A percentile compares a stretch with the other conserved stretches of the same genome.
phyloP scores from a whole-genome alignment of 202 grass and related monocot genomes.

The Cymbopogon flexuosus region DNA sequence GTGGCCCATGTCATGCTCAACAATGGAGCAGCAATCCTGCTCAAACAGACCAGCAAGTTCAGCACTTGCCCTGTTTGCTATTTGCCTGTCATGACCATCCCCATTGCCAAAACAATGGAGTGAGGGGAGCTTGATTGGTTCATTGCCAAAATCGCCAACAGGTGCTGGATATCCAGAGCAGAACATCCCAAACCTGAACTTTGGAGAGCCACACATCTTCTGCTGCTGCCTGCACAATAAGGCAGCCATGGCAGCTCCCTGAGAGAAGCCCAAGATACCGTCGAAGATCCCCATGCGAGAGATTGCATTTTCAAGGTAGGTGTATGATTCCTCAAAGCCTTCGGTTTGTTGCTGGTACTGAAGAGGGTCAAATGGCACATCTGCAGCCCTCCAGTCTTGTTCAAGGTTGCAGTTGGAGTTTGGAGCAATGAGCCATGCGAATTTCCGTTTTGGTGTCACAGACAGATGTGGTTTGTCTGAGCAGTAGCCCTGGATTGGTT shows the following conservation, averaged over 20 bases:
- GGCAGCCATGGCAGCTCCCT: constrained; percentile 75
- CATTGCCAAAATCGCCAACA: neutral
- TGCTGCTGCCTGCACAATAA: constrained; percentile 68
- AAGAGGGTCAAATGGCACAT: constrained; percentile 56
- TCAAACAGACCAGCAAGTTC: constrained; percentile 51
- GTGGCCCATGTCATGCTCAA: constrained; percentile 92
- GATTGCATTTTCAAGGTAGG: constrained; percentile 44
- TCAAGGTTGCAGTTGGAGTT: constrained; percentile 18
- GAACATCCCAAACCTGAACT: constrained; percentile 68
- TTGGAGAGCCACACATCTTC: constrained; percentile 17
- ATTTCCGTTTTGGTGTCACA: constrained; percentile 46
- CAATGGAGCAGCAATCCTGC: constrained; percentile 31
- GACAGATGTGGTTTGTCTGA: constrained; percentile 15
- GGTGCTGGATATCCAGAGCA: constrained; percentile 67
- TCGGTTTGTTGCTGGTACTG: constrained; percentile 75
- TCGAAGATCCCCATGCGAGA: constrained; percentile 52
- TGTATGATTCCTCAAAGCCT: constrained; percentile 66
- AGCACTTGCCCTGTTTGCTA: constrained; percentile 45
- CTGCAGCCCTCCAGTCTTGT: constrained; percentile 54
- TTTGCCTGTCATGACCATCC: constrained; percentile 71
- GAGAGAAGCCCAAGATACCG: constrained; percentile 83
- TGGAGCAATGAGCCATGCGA: constrained; percentile 61
- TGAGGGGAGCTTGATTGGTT: constrained; percentile 60
- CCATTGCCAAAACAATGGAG: constrained; percentile 73
- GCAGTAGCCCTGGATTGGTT: constrained; percentile 23